A percentile compares a stretch with the other conserved stretches of the same genome.
Evolutionary conservation across 805 yeast species (phyloP).

Genomic region (Yarrowia hollandica): DNA sequence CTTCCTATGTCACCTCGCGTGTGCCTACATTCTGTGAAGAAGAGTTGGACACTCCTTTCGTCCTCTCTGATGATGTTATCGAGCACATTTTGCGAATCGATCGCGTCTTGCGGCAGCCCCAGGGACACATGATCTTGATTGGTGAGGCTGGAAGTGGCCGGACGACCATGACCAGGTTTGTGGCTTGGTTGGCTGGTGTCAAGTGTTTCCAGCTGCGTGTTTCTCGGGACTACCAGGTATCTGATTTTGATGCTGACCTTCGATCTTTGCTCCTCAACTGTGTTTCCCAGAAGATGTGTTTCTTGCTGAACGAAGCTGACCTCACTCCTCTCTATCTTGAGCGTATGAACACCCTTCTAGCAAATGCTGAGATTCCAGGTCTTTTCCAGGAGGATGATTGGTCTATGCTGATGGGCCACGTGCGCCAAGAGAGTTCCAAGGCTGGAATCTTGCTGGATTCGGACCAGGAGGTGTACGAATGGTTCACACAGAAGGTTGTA

Average conservation of each 20-base stretch:
- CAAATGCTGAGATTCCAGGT: conserved; percentile 92
- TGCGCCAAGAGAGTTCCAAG: conserved; percentile 56
- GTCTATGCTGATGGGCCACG: conserved; percentile 51
- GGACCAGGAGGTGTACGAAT: conserved; percentile 65
- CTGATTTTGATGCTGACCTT: conserved; percentile 67
- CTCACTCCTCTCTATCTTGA: conserved; percentile 78
- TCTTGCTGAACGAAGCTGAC: conserved; percentile 78
- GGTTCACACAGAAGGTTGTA: conserved; percentile 72
- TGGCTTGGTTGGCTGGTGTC: conserved; percentile 87
- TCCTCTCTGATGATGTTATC: conserved; percentile 66
- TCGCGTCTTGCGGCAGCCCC: conserved; percentile 76
- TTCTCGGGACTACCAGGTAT: conserved; percentile 52
- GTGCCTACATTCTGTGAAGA: conserved; percentile 76
- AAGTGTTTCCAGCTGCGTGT: conserved; percentile 59
- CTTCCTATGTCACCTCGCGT: conserved; percentile 60
- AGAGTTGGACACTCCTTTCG: conserved; percentile 59
- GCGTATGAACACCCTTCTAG: conserved; percentile 88
- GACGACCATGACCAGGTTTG: conserved; percentile 72
- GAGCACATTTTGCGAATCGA: conserved; percentile 79
- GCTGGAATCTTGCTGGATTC: conserved; percentile 67
- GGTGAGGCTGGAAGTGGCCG: conserved; percentile 83
- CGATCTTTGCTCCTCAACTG: conserved; percentile 53
- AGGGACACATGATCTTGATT: conserved; percentile 84
- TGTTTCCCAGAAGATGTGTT: conserved; percentile 57
- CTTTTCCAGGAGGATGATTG: conserved; percentile 76